Evolutionary conservation across 805 yeast species (phyloP), one percentile per base, ranked within the genome.

Genomic region (Ogataea kodamae): DNA sequence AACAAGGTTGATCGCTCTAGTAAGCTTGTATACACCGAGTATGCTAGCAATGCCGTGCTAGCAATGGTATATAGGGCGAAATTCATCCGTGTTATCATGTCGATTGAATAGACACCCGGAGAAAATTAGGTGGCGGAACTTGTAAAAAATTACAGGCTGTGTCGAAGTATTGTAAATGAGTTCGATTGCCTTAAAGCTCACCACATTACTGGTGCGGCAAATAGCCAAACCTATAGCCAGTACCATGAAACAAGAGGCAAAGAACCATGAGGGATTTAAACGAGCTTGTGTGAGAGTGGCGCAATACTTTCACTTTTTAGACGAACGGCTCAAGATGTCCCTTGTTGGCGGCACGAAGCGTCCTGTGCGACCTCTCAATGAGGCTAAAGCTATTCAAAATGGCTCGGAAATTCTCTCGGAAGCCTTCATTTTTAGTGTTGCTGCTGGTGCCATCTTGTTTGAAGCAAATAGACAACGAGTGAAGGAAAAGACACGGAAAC

Each of bases 341-440:
- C 64, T 84, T 25, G 53, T 76, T 41, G 82, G 83, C 12, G 74
- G 70, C 35, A 62, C 62, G 35, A 63, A 68, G 18, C 56, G 72
- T 29, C 73, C 71, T 47, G 72, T 85, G 6, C 70, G 94, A 29
- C 95, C 95, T 0, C 68, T 86, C 54, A 85, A 84, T 54, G 95
- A 85, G 46, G 74, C 77, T 9, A 79, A 76, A 50, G 95, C 96
- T 22, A 72, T 87, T 25, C 92, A 86, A 39, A 76, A 70, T 39
- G 95, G 95, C 1, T 92, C 95, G 26, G 81, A 71, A 37, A 76
- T 85, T 52, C 60, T 86, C 9, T 80, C 90, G 27, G 95, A 86
- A 54, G 55, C 78, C 19, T 81, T 86, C 50, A 76, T 86, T 12
- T 86, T 87, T 48, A 64, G 80, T 17, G 90, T 87, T 15, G 95